Conservation (phyloP, 208 protist genomes). For the Trypanosoma melophagium region DNA sequence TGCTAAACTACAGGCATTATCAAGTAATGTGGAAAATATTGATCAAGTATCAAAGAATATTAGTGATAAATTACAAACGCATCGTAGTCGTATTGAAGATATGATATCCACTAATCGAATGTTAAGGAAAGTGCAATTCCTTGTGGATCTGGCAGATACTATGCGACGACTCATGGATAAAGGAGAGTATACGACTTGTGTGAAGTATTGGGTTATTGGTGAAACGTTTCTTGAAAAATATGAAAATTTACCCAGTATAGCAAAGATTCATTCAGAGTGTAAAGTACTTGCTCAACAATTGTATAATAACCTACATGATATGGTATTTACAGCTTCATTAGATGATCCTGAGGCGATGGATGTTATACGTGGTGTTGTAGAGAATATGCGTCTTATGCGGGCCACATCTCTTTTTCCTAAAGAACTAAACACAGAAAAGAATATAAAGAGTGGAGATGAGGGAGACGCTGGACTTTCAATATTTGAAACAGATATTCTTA, state of each 20-base stretch:
- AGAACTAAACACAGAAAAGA: constrained; percentile 3
- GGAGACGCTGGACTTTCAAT: neutral
- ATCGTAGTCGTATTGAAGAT: constrained; percentile 69
- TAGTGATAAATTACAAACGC: constrained; percentile 54
- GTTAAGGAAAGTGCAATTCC: constrained; percentile 83
- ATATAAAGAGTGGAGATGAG: neutral
- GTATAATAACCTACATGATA: constrained; percentile 63
- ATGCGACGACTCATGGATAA: constrained; percentile 67
- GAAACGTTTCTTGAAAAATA: constrained; percentile 75
- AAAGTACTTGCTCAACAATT: constrained; percentile 48
- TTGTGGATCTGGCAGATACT: constrained; percentile 63
- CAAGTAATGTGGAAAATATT: constrained; percentile 69
- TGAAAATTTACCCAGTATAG: constrained; percentile 53
- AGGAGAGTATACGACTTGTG: constrained; percentile 52
- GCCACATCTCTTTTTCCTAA: constrained; percentile 62
- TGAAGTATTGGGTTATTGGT: constrained; percentile 80
- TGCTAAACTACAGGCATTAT: constrained; percentile 73
- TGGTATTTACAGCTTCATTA: constrained; percentile 63
- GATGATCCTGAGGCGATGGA: constrained; percentile 84
- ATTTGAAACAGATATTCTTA: constrained; percentile 63
- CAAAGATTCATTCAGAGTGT: constrained; percentile 59
- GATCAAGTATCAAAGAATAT: constrained; percentile 64
- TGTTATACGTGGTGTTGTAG: constrained; percentile 59
- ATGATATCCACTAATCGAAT: constrained; percentile 71
- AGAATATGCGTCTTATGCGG: constrained; percentile 79